Evolutionary conservation across 2,329 filamentous ascomycete genomes (phyloP).

Genomic region (Myriosclerotinia scirpicola): DNA sequence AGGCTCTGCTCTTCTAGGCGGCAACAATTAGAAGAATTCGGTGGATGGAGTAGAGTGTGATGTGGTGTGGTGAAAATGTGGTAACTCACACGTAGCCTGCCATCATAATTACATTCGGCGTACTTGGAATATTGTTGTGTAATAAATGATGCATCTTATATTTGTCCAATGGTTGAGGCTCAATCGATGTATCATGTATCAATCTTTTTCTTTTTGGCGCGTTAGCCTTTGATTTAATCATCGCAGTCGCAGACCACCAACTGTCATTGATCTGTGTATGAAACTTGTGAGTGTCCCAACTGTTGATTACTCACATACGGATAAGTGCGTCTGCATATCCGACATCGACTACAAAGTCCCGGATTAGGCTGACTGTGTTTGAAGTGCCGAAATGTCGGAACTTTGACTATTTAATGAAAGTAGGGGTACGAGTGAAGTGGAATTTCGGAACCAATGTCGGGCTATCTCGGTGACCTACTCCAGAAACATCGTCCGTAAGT

Average conservation of each 20-base stretch:
- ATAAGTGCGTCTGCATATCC: neutral
- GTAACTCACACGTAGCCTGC: conserved; percentile 15
- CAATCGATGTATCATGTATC: neutral
- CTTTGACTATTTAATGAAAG: neutral
- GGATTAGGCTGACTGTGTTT: conserved; percentile 14
- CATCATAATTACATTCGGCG: neutral
- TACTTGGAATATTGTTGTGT: neutral
- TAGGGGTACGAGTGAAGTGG: neutral
- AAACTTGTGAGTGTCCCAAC: neutral
- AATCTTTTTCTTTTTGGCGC: neutral
- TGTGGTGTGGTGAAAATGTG: conserved; percentile 10
- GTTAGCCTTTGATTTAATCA: conserved; percentile 5
- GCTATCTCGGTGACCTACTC: neutral
- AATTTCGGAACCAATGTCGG: neutral
- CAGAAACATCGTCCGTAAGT: neutral
- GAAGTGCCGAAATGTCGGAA: conserved; percentile 2
- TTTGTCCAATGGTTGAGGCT: conserved; percentile 12
- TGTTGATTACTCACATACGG: neutral
- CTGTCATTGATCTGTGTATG: conserved; percentile 4
- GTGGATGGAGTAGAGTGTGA: neutral
- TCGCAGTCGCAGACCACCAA: conserved; percentile 1
- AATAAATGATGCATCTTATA: conserved; percentile 8
- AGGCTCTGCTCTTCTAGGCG: neutral
- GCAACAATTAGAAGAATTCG: neutral
- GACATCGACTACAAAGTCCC: conserved; percentile 6